Percentiles rank a stretch among this genome's conserved stretches.
Evolutionary conservation across 2,329 filamentous ascomycete species (phyloP).

Genomic region (Phaeomoniella chlamydospora): DNA sequence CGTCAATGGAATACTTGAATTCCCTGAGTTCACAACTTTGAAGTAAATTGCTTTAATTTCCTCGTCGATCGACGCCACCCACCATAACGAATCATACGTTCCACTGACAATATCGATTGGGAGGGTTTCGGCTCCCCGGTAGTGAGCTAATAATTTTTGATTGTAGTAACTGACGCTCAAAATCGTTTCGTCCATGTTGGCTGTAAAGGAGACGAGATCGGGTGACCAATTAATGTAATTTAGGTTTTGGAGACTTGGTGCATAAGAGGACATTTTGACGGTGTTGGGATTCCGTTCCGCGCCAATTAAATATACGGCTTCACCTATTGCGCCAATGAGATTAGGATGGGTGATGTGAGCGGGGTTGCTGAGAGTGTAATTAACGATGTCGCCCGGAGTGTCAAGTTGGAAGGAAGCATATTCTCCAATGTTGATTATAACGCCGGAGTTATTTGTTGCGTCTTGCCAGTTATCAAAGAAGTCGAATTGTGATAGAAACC

Average conservation of each 20-base stretch:
- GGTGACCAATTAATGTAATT: constrained; percentile 18
- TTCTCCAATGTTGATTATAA: constrained; percentile 19
- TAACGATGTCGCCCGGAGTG: constrained; percentile 33
- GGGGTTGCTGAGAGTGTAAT: constrained; percentile 31
- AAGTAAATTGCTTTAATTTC: constrained; percentile 5
- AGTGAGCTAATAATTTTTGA: constrained; percentile 19
- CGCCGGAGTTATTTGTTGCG: constrained; percentile 10
- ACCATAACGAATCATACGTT: constrained; percentile 8
- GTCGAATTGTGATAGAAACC: constrained; percentile 25
- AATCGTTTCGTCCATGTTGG: constrained; percentile 14
- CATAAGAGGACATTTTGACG: constrained; percentile 6
- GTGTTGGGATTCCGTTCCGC: constrained; percentile 32
- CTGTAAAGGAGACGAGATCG: constrained; percentile 18
- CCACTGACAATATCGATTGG: constrained; percentile 13
- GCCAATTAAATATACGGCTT: constrained; percentile 51
- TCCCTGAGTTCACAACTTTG: constrained; percentile 8
- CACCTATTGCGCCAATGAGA: constrained; percentile 47
- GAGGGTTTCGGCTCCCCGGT: constrained; percentile 16
- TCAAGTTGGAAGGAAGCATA: constrained; percentile 19
- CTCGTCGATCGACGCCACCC: constrained; percentile 6
- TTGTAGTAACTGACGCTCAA: constrained; percentile 20
- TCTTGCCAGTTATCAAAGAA: constrained; percentile 25
- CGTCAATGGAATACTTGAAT: constrained; percentile 9
- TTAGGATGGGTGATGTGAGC: constrained; percentile 34
- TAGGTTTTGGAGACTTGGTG: constrained; percentile 8